A percentile compares a stretch with the other conserved stretches of the same genome.
Evolutionary conservation across 1,139 yeast genomes (phyloP).

Genomic region (Hyphopichia khmerensis): DNA sequence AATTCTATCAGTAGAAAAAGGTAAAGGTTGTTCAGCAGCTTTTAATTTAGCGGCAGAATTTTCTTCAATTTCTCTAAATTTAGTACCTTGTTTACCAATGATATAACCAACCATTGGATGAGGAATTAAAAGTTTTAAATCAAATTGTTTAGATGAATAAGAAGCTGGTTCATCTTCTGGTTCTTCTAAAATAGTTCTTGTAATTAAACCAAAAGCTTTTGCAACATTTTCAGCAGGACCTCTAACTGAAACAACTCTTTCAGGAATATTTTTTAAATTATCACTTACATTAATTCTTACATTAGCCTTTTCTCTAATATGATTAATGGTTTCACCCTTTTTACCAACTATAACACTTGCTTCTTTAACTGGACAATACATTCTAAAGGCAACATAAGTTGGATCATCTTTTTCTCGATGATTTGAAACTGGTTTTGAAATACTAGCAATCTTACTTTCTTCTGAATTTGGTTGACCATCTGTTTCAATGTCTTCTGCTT

Average conservation of each 20-base stretch:
- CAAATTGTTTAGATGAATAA: conserved; percentile 52
- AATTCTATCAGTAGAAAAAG: conserved; percentile 78
- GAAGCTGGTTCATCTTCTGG: conserved; percentile 65
- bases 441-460: neutral
- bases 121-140: conserved; percentile 67
- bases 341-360: conserved; percentile 77
- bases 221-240: conserved; percentile 84
- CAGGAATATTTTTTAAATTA: conserved; percentile 70
- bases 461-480: conserved; percentile 3
- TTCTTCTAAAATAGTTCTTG: conserved; percentile 66
- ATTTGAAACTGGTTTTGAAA: conserved; percentile 21
- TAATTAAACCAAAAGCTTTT: conserved; percentile 74
- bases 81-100: conserved; percentile 76
- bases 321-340: conserved; percentile 70
- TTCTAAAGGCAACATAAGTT: conserved; percentile 63
- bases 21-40: conserved; percentile 75
- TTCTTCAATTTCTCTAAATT: conserved; percentile 80
- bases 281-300: conserved; percentile 79
- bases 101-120: conserved; percentile 80
- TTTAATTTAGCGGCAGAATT: conserved; percentile 76
- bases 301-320: conserved; percentile 61
- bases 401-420: conserved; percentile 49
- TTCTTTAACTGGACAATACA: conserved; percentile 76
- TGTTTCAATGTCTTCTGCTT: conserved; percentile 4
- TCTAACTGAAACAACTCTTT: conserved; percentile 71